Conservation (phyloP, 2,329 filamentous ascomycete genomes). For the Moelleriella libera region DNA sequence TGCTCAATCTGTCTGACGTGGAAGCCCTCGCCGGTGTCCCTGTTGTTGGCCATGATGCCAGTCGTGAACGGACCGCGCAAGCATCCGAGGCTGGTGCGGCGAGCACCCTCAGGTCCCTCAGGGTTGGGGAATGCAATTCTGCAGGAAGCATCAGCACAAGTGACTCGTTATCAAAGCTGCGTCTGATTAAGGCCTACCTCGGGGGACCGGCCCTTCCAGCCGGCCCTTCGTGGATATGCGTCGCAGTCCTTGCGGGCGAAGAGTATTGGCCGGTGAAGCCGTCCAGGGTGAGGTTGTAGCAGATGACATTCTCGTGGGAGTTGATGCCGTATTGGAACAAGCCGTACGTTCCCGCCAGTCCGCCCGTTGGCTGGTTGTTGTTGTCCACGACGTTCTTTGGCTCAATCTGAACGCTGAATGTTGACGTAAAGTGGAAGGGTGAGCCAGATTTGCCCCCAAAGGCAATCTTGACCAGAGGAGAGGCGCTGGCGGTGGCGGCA, state of each 20-base stretch:
- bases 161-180: neutral
- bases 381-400: neutral
- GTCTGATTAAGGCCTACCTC: slow-evolving; percentile 14
- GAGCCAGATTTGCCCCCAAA: neutral
- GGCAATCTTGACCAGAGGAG: neutral
- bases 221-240: slow-evolving; percentile 37
- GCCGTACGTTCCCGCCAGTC: slow-evolving; percentile 28
- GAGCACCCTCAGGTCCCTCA: slow-evolving; percentile 15
- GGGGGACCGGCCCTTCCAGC: slow-evolving; percentile 33
- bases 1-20: slow-evolving; percentile 33
- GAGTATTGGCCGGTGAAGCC: slow-evolving; percentile 34
- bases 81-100: slow-evolving; percentile 25
- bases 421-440: slow-evolving; percentile 1
- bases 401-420: neutral
- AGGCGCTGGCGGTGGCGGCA: neutral
- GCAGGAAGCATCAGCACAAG: neutral
- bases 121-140: slow-evolving; percentile 36
- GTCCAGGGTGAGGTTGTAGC: slow-evolving; percentile 35
- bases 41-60: slow-evolving; percentile 13
- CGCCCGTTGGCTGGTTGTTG: slow-evolving; percentile 15
- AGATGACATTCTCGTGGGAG: slow-evolving; percentile 25
- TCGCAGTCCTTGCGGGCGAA: slow-evolving; percentile 35
- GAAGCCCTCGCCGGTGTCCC: slow-evolving; percentile 27
- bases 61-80: slow-evolving; percentile 20
- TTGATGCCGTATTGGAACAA: slow-evolving; percentile 40